Evolutionary conservation across 129 eudicot species (phyloP), one percentile per base, ranked within the genome.

Genomic region (Flaveria trinervia): DNA sequence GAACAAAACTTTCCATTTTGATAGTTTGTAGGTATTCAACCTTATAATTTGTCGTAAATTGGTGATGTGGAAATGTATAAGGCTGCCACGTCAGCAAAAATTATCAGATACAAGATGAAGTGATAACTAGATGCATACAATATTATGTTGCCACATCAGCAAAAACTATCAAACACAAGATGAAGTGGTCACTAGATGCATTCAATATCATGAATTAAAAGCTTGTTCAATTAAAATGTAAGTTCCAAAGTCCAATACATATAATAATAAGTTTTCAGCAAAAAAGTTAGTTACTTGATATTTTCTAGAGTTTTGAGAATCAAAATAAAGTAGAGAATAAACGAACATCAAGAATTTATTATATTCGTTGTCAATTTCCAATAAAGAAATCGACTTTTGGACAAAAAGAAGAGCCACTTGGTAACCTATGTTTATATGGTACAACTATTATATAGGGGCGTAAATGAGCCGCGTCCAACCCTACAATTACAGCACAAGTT

Each of bases 311-410:
- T 64, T 64, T 64, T 64, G 46, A 64, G 69, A 64, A 64, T 64
- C 46, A 64, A 64, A 64, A 26, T 61, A 61, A 61, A 61, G 44
- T 61, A 61, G 18, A 26, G 20, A 61, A 61, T 28, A 61, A 5
- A 64, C 17, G 7, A 20, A 18, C 45, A 48, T 72, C 45, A 51
- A 64, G 60, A 55, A 61, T 50, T 41, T 20, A 64, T 64, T n/a
- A 12, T 72, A 70, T 64, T 62, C 52, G 16, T 72, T 30, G 62
- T 79, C 83, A 71, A 16, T 20, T 46, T 79, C 65, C 18, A n/a
- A 60, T 9, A 48, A 71, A 44, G 49, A 57, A 70, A n/a, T 49
- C 28, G 65, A 13, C 66, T 79, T 79, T 61, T 48, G 72, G 36
- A 48, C 39, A 61, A 60, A 71, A 48, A 56, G 65, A 64, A 48